Evolutionary conservation across 2,329 filamentous ascomycete species (phyloP), one percentile per base, ranked within the genome.

Genomic region (Leptoxyphium fumago): DNA sequence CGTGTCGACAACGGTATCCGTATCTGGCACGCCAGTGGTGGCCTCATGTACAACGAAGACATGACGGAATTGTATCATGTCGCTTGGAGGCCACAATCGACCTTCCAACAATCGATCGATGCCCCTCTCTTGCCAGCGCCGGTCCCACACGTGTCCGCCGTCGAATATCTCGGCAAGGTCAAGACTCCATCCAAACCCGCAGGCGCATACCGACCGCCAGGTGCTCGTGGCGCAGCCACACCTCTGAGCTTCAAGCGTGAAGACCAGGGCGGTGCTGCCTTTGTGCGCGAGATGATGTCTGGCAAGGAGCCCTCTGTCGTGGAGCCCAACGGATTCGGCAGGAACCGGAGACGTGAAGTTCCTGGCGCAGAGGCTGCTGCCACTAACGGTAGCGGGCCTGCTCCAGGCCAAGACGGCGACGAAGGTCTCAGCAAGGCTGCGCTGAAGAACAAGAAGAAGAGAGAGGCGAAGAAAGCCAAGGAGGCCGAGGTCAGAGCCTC

Each of bases 381-480:
- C 83, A 18, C 38, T 28, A 40, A 40, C n/a, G 78, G 81, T 50
- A 80, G 82, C 39, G 75, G 75, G 43, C 11, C 14, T 13, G 17
- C 18, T 21, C 77, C 80, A 40, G 77, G 77, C 43, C 60, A 78
- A 64, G 63, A 80, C 65, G 68, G 80, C 38, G 82, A 86, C 48
- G 84, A 84, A 53, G 80, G 75, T 53, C 63, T 91, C 48, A 88
- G 84, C 49, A 93, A 91, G 68, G 78, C 82, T 43, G 87, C 84
- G 10, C 70, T 85, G 55, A 95, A 95, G 75, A 95, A 95, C 68
- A 96, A 96, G 77, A 96, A 96, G 77, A 96, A 96, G 76, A 78
- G 91, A 39, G 81, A 84, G 53, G 84, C 84, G 52, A 95, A 93
- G 73, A 96, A 95, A 68, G 76, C 77, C 42, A 91, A 88, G 61